Base-by-base conservation (phyloP, 306 rosid genomes). In the Trifolium fragiferum region DNA sequence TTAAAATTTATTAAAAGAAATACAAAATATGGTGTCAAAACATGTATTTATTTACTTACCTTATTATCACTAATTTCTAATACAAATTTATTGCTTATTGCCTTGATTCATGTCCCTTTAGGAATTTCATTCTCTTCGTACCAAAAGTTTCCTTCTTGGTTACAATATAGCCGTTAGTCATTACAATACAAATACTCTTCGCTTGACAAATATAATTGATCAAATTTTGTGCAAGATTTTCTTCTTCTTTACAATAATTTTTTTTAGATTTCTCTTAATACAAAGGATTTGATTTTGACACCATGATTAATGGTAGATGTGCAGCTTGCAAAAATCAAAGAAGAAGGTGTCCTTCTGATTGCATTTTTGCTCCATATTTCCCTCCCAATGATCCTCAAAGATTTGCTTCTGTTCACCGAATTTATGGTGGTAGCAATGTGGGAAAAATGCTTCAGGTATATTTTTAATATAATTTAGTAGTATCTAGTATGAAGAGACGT, bases 291-390 rank as follows among this genome's bases (percentile, higher is more conserved):
- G 25, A 37, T 37, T 37, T 37, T 37, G 64, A 74, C 53, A 76
- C 5, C 51, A 81, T 81, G 80, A 73, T 66, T 23, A 55, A 60
- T 6, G 81, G 78, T 71, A 85, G 88, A 10, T 91, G 90, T 83
- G 94, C 90, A 25, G 94, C 92, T 81, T 91, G 97, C 76, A 91
- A 86, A 82, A 84, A 80, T 82, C 84, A 88, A 47, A 91, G 95
- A 82, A 87, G 92, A 68, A 88, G 73, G 43, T 94, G 94, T 18
- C 86, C 90, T 75, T 68, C 84, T 0, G 81, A 91, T 79, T 91
- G 98, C 84, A 83, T 90, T 73, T 90, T 91, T 74, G 79, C 88
- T 79, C 89, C 91, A 10, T 84, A 80, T 72, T 93, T 91, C 40
- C 91, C 97, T 65, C 70, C 91, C 8, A 83, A 86, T 50, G 83